phyloP scores from a whole-genome alignment of 2,329 filamentous ascomycete genomes.

The Paraphaeosphaeria sporulosa region DNA sequence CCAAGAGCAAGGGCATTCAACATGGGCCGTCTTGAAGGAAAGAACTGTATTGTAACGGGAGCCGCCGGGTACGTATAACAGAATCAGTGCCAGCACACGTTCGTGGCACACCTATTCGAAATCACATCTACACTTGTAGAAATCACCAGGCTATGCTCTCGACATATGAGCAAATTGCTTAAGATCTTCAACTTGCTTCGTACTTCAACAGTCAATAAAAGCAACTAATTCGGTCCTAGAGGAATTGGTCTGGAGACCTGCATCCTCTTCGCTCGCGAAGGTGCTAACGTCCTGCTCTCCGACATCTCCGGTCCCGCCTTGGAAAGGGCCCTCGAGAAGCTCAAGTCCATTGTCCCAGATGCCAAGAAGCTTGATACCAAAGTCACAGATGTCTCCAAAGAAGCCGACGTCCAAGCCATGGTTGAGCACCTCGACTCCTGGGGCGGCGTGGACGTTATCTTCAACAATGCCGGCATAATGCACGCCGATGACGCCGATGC shows the following conservation, averaged over 20 bases:
- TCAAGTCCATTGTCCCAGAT: conserved; percentile 73
- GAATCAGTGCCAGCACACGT: background rate
- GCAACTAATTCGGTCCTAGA: conserved; percentile 55
- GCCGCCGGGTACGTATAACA: conserved; percentile 75
- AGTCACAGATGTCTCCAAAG: conserved; percentile 84
- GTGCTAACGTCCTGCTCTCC: conserved; percentile 82
- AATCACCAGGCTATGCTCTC: background rate
- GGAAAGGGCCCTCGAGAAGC: conserved; percentile 76
- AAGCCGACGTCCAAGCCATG: conserved; percentile 77
- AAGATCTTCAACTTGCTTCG: background rate
- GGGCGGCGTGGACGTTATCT: conserved; percentile 90
- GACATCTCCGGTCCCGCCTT: conserved; percentile 84
- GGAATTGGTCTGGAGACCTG: conserved; percentile 93
- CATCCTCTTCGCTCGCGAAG: conserved; percentile 89
- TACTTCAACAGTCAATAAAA: background rate
- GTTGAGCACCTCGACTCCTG: conserved; percentile 79
- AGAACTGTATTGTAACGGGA: conserved; percentile 81
- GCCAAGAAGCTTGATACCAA: conserved; percentile 66
- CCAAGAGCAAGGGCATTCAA: conserved; percentile 33
- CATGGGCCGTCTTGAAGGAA: conserved; percentile 65
- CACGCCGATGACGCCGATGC: conserved; percentile 74
- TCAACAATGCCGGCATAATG: conserved; percentile 99
- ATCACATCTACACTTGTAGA: background rate
- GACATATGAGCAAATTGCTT: background rate
- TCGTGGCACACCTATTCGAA: background rate